These are phyloP conservation scores for Lactifluus hygrophoroides DNA, from an alignment of 768 basidiomycete species.

Conservation along the genomic window DNA sequence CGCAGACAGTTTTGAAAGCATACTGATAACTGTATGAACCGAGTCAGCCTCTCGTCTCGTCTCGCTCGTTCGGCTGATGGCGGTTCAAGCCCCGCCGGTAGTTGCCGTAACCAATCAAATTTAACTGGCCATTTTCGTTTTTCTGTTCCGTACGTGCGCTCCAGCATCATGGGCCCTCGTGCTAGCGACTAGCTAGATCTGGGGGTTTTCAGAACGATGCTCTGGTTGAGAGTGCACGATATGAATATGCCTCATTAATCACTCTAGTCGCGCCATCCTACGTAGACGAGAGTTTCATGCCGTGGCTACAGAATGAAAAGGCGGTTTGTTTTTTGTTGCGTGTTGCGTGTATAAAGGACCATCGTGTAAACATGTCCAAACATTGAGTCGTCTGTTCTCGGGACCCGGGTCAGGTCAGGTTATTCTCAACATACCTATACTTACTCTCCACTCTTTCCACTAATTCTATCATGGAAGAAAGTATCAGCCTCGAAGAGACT, in stretches of 20 bases:
- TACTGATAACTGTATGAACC: neutral
- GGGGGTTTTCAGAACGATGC: slow-evolving; percentile 28
- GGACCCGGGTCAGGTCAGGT: too few species aligned
- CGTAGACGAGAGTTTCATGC: slow-evolving; percentile 85
- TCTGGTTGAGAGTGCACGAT: slow-evolving; percentile 36
- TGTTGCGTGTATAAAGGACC: too few species aligned
- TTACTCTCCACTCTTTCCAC: neutral
- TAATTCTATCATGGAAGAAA: slow-evolving; percentile 55
- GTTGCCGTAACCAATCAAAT: slow-evolving; percentile 8
- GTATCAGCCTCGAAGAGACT: slow-evolving; percentile 88
- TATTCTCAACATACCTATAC: neutral
- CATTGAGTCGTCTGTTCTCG: neutral
- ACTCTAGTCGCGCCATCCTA: slow-evolving; percentile 62
- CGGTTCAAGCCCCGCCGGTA: slow-evolving; percentile 26
- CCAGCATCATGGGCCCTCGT: slow-evolving; percentile 39
- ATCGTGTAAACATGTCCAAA: slow-evolving; percentile 8
- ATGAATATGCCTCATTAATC: slow-evolving; percentile 67
- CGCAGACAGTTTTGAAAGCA: neutral
- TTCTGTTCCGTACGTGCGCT: slow-evolving; percentile 33
- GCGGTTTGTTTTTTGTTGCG: neutral
- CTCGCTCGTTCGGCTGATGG: too few species aligned
- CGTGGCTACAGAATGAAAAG: slow-evolving; percentile 45
- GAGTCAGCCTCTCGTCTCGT: too few species aligned
- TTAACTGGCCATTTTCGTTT: slow-evolving; percentile 21
- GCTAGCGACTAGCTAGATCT: slow-evolving; percentile 54